Base-by-base conservation (phyloP, 441 rosid species). In the Mallotus repandus region DNA sequence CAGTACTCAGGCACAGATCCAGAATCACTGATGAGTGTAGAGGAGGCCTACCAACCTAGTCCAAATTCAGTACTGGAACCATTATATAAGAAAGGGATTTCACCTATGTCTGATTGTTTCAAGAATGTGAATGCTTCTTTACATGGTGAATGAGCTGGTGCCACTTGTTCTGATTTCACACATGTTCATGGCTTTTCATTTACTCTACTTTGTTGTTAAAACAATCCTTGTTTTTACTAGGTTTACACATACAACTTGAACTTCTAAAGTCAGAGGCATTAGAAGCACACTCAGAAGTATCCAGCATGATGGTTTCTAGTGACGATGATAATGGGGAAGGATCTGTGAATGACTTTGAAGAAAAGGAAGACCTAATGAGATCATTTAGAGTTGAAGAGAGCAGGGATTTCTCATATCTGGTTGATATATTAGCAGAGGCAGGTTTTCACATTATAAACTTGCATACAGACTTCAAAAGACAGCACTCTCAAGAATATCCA, bases 1-100 rank as follows among this genome's bases (percentile, higher is more conserved):
- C 74, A 76, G 22, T 81, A 78, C 79, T 83, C 84, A 32, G 66
- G 71, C 65, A 78, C 75, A 0, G 88, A 86, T 57, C 82, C 79
- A 4, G 91, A 79, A 64, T 92, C 88, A 66, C 82, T 72, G 76
- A 73, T 78, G 71, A 84, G 83, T 71, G 77, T 73, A 4, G 94
- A 88, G 73, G 90, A 88, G 69, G 75, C 77, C 73, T 82, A 79
- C 80, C 97, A 88, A 78, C 88, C 84, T 49, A 95, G 97, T 73
- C 98, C 97, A 43, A 89, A 86, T 83, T 93, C 99, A 61, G 97
- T 93, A 62, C 85, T 95, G 72, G 92, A 85, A 76, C 82, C 88
- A 74, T 50, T 76, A 0, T 87, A 76, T 66, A 52, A 56, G 25
- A 83, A 84, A 53, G 92, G 76, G 76, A 68, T 67, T 56, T 72